Percentiles rank a stretch among this genome's conserved stretches.
These are phyloP conservation scores for Pistacia vera DNA, from an alignment of 345 rosid genomes.

Conservation along the genomic window DNA sequence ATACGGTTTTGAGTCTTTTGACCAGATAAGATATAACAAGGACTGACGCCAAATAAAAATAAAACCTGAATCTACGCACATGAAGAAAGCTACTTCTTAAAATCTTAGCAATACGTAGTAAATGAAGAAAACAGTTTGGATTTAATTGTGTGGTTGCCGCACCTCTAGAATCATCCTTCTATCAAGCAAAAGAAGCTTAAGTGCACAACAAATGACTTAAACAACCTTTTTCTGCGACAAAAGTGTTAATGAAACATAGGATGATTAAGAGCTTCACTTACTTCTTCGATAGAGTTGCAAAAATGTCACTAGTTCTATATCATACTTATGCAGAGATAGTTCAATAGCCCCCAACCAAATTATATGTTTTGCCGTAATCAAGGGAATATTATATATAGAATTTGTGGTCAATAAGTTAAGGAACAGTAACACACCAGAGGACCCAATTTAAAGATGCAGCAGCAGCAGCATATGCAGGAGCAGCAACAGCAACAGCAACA, in stretches of 20 bases:
- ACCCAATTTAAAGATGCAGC: slow-evolving; percentile 37
- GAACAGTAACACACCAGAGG: not conserved
- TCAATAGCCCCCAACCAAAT: not conserved
- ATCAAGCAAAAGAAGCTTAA: no score
- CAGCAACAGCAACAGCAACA: slow-evolving; percentile 29
- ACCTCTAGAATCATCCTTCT: no score
- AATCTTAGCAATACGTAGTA: no score
- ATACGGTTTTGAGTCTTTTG: not conserved
- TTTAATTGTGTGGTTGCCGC: not conserved
- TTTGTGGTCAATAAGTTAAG: not conserved
- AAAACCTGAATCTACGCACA: not conserved
- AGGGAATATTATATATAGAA: not conserved
- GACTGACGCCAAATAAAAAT: not conserved
- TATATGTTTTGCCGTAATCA: not conserved
- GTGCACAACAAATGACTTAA: no score
- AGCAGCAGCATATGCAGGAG: slow-evolving; percentile 31
- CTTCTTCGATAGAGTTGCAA: not conserved
- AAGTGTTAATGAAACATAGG: no score
- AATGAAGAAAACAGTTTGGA: not conserved
- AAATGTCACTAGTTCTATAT: not conserved
- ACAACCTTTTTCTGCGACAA: no score
- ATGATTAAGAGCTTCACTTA: not conserved
- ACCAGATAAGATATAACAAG: not conserved
- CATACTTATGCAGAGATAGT: not conserved
- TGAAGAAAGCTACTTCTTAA: not conserved